phyloP scores from a whole-genome alignment of 164 flowering plant genomes.

The Piper betle region DNA sequence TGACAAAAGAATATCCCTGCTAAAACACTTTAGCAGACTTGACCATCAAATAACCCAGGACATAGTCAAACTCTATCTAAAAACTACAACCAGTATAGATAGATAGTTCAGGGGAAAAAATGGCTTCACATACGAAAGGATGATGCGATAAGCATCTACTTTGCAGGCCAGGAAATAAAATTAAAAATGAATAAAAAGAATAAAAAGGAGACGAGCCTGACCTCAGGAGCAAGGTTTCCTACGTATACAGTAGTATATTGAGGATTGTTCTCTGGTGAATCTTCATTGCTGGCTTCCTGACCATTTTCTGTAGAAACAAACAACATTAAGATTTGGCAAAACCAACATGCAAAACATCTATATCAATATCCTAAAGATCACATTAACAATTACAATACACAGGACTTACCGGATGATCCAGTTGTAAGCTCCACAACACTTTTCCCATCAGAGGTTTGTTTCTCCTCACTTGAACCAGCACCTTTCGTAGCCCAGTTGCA shows the following conservation, averaged over 20 bases:
- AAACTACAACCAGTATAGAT: too few species aligned
- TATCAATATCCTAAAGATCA: not conserved
- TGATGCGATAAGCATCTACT: not conserved
- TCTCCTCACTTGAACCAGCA: constrained; percentile 66
- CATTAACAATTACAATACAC: not conserved
- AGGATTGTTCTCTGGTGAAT: constrained; percentile 91
- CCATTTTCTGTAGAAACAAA: constrained; percentile 58
- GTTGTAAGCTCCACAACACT: constrained; percentile 77
- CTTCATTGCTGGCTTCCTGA: constrained; percentile 50
- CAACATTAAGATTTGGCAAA: not conserved
- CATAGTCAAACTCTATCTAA: too few species aligned
- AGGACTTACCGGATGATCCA: constrained; percentile 70
- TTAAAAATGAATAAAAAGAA: not conserved
- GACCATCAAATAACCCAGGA: too few species aligned
- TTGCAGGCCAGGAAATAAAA: not conserved
- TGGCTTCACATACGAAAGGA: too few species aligned
- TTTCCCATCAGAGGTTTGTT: constrained; percentile 59
- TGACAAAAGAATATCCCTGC: too few species aligned
- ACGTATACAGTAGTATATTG: constrained; percentile 96
- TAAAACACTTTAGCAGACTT: too few species aligned
- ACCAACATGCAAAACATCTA: not conserved
- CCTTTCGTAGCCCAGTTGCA: constrained; percentile 99
- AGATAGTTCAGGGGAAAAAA: too few species aligned
- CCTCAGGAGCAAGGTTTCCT: constrained; percentile 96
- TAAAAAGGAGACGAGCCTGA: constrained; percentile 4